Conservation (phyloP, 2,329 filamentous ascomycete species). For the Curvularia hawaiiensis region DNA sequence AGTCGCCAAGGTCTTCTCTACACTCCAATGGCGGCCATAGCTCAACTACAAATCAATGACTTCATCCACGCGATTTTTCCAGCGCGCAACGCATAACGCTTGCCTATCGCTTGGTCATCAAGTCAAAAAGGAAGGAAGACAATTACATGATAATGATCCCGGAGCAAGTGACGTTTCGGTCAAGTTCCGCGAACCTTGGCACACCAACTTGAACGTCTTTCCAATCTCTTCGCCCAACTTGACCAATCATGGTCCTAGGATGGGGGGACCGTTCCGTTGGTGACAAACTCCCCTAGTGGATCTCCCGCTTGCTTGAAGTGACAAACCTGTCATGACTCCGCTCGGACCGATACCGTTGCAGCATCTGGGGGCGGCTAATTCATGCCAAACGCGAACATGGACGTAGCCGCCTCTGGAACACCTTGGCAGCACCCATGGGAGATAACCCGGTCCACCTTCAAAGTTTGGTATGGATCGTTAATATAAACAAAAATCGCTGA, state of each 20-base stretch:
- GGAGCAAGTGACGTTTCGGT: constrained; percentile 4
- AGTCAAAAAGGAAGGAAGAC: neutral
- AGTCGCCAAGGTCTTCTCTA: neutral
- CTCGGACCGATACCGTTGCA: constrained; percentile 17
- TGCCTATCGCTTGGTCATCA: neutral
- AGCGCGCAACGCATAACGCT: neutral
- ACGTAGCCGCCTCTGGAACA: constrained; percentile 8
- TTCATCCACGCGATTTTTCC: neutral
- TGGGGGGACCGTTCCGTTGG: constrained; percentile 2
- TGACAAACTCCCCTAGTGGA: constrained; percentile 2
- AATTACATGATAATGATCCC: neutral
- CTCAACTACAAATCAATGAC: neutral
- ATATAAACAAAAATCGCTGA: constrained; percentile 7
- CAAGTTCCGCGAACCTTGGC: neutral
- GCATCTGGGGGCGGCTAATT: constrained; percentile 12
- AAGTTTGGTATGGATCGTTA: constrained; percentile 6
- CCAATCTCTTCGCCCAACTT: neutral
- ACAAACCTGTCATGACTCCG: constrained; percentile 13
- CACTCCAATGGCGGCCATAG: neutral
- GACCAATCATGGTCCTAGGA: constrained; percentile 6
- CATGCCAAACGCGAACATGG: constrained; percentile 11
- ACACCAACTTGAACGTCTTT: constrained; percentile 7
- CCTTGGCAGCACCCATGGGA: constrained; percentile 15
- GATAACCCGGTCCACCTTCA: constrained; percentile 11
- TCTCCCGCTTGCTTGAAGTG: constrained; percentile 12